A percentile compares a stretch with the other conserved stretches of the same genome.
phyloP scores from a whole-genome alignment of 441 rosid species.

The Biscutella laevigata region DNA sequence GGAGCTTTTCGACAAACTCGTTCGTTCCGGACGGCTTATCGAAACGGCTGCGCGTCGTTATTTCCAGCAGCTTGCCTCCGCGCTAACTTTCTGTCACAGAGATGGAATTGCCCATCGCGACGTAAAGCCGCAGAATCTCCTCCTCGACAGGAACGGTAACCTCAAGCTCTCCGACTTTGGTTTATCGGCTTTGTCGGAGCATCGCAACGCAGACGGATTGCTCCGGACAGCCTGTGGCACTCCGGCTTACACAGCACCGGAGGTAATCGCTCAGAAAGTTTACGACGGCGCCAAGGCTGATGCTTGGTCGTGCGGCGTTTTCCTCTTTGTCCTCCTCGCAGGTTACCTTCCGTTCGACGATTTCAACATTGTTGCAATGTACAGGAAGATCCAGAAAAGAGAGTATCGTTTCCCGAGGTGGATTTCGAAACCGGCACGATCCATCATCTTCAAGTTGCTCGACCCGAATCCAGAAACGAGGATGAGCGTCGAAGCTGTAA shows the following conservation, averaged over 20 bases:
- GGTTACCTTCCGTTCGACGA: conserved; percentile 68
- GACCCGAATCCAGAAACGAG: conserved; percentile 67
- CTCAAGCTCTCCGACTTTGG: conserved; percentile 78
- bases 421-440: conserved; percentile 50
- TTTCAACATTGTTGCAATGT: conserved; percentile 43
- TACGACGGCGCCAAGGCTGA: conserved; percentile 78
- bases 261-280: conserved; percentile 46
- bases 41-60: conserved; percentile 53
- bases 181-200: conserved; percentile 57
- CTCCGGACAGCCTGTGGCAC: conserved; percentile 83
- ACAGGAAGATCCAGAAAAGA: conserved; percentile 38
- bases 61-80: conserved; percentile 70
- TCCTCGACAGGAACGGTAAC: conserved; percentile 49
- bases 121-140: conserved; percentile 74
- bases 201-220: conserved; percentile 32
- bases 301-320: conserved; percentile 82
- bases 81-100: conserved; percentile 67
- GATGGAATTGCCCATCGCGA: conserved; percentile 80
- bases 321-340: conserved; percentile 45
- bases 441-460: conserved; percentile 44
- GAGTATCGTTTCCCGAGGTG: conserved; percentile 52
- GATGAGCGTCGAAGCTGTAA: conserved; percentile 48
- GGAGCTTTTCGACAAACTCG: conserved; percentile 54
- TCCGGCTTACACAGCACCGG: conserved; percentile 78
- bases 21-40: conserved; percentile 37